These are phyloP conservation scores for Scheffersomyces insectosa DNA, from an alignment of 1,139 yeast species.

Conservation along the genomic window DNA sequence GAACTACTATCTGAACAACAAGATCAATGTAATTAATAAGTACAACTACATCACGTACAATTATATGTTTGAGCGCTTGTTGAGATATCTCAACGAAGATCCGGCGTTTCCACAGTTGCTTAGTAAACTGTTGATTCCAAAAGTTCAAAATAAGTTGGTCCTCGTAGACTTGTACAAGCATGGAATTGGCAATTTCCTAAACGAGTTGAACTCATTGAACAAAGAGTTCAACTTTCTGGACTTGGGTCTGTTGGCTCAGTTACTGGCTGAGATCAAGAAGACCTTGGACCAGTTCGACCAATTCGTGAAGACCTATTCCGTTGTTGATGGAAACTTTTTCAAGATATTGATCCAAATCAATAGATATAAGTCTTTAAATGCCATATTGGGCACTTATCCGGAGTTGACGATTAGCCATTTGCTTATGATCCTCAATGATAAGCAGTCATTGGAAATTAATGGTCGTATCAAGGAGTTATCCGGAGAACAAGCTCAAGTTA, in stretches of 20 bases:
- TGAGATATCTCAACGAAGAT: conserved; percentile 6
- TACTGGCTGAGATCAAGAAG: conserved; percentile 20
- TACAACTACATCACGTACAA: conserved; percentile 20
- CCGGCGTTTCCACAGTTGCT: conserved; percentile 12
- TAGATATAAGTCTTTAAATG: conserved; percentile 25
- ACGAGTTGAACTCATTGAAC: conserved; percentile 26
- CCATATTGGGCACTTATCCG: conserved; percentile 19
- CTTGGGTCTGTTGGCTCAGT: conserved; percentile 13
- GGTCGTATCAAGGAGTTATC: conserved; percentile 9
- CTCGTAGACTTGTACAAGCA: conserved; percentile 15
- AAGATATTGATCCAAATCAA: conserved; percentile 25
- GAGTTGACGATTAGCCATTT: conserved; percentile 7
- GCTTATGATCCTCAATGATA: conserved; percentile 7
- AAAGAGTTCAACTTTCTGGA: conserved; percentile 22
- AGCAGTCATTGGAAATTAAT: conserved; percentile 6
- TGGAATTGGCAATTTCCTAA: conserved; percentile 25
- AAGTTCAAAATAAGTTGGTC: conserved; percentile 10
- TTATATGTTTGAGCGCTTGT: conserved; percentile 21
- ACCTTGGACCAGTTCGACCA: conserved; percentile 22
- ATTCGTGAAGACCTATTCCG: conserved; percentile 13
- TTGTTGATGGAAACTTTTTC: conserved; percentile 19
- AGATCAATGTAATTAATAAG: conserved; percentile 17
- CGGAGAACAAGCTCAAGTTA: conserved; percentile 7
- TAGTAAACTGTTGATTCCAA: conserved; percentile 14
- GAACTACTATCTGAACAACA: conserved; percentile 22